Percentiles rank a stretch among this genome's conserved stretches.
These are phyloP conservation scores for Fusarium nygamai DNA, from an alignment of 2,329 filamentous ascomycete species.

Conservation along the genomic window DNA sequence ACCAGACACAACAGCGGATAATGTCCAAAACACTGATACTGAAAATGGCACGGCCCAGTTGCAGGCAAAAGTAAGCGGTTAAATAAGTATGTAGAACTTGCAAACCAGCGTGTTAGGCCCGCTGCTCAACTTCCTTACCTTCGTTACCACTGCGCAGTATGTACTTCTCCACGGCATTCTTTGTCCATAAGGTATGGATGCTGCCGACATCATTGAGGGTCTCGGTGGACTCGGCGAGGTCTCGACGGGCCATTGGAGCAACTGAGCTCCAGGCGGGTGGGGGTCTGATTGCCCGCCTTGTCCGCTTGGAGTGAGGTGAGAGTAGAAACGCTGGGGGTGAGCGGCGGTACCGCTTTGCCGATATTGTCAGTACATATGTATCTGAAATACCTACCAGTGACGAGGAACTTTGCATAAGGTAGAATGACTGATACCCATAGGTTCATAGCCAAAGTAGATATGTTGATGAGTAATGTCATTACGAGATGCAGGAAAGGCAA, in stretches of 20 bases:
- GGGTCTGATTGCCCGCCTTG: constrained; percentile 17
- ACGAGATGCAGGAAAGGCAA: neutral
- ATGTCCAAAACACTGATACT: constrained; percentile 1
- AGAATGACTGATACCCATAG: constrained; percentile 1
- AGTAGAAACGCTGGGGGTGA: constrained; percentile 15
- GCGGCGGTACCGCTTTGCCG: constrained; percentile 12
- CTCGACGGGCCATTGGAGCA: constrained; percentile 25
- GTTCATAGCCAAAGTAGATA: neutral
- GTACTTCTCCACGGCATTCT: constrained; percentile 30
- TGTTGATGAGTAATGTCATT: neutral
- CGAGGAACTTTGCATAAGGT: neutral
- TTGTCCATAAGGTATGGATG: constrained; percentile 16
- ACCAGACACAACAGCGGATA: constrained; percentile 7
- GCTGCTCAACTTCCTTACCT: neutral
- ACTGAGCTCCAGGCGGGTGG: constrained; percentile 22
- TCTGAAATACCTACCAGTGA: constrained; percentile 2
- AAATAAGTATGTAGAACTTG: constrained; percentile 13
- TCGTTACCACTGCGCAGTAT: neutral
- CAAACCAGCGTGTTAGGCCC: neutral
- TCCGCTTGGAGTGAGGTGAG: constrained; percentile 20
- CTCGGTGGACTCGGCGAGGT: constrained; percentile 36
- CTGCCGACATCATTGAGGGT: constrained; percentile 39
- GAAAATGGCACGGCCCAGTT: neutral
- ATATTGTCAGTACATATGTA: neutral
- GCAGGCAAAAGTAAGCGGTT: constrained; percentile 25